phyloP scores from a whole-genome alignment of 2,329 filamentous ascomycete species.

The Ceratocystis cubensis region DNA sequence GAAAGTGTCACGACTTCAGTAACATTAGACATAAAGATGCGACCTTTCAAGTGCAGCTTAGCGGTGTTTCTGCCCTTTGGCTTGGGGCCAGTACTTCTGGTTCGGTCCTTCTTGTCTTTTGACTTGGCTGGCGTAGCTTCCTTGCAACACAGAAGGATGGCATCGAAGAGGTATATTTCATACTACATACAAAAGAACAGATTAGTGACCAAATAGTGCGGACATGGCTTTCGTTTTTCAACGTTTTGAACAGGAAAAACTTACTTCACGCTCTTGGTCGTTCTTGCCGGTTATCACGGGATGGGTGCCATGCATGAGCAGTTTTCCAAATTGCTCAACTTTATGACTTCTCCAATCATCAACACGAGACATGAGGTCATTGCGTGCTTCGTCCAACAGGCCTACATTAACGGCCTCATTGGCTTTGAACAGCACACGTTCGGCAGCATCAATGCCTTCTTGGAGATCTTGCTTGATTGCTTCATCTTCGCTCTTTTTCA shows the following conservation, averaged over 20 bases:
- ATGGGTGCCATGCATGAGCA: slow-evolving; percentile 80
- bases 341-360: slow-evolving; percentile 96
- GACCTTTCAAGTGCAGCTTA: slow-evolving; percentile 86
- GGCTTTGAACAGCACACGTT: slow-evolving; percentile 67
- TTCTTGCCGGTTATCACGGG: slow-evolving; percentile 81
- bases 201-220: slow-evolving; percentile 11
- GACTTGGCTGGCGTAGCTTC: slow-evolving; percentile 75
- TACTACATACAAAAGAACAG: slow-evolving; percentile 47
- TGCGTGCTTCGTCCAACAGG: slow-evolving; percentile 67
- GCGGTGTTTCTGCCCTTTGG: slow-evolving; percentile 48
- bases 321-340: slow-evolving; percentile 78
- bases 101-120: slow-evolving; percentile 63
- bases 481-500: slow-evolving; percentile 70
- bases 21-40: slow-evolving; percentile 98
- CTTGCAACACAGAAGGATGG: slow-evolving; percentile 92
- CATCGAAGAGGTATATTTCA: slow-evolving; percentile 94
- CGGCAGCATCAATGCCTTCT: slow-evolving; percentile 67
- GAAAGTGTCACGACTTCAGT: slow-evolving; percentile 81
- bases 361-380: slow-evolving; percentile 68
- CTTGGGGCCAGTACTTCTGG: slow-evolving; percentile 44
- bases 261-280: slow-evolving; percentile 81
- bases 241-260: slow-evolving; percentile 25
- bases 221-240: no score
- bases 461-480: slow-evolving; percentile 59
- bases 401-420: slow-evolving; percentile 87